Conservation (phyloP, 257 asterid species). For the Fraxinus pennsylvanica region DNA sequence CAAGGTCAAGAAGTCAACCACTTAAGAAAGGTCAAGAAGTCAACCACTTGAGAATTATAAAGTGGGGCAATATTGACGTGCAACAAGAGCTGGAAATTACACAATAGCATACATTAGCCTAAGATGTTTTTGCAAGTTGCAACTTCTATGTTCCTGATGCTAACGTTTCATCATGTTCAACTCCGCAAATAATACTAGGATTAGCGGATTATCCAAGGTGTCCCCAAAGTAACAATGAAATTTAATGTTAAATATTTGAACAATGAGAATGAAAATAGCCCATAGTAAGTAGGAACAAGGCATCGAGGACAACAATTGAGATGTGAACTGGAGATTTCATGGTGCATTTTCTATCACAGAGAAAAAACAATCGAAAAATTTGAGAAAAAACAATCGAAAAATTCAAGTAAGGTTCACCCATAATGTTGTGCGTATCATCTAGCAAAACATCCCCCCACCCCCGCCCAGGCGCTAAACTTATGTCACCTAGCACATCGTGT, state of each 20-base stretch:
- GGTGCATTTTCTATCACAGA: neutral
- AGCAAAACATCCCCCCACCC: neutral
- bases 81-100: neutral
- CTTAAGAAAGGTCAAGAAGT: neutral
- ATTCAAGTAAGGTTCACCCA: neutral
- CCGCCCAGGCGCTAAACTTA: neutral
- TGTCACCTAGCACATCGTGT: neutral
- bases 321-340: neutral
- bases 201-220: neutral
- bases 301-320: neutral
- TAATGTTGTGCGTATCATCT: neutral
- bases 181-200: neutral
- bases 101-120: neutral
- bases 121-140: neutral
- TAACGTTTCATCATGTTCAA: constrained; percentile 1
- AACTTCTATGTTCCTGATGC: neutral
- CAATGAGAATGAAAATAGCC: neutral
- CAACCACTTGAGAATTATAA: neutral
- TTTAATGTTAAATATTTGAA: neutral
- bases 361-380: neutral
- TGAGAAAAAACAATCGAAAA: neutral
- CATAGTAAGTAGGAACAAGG: neutral
- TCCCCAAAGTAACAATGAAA: neutral
- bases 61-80: neutral
- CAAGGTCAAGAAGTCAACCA: neutral